Percentiles rank a stretch among this genome's conserved stretches.
These are phyloP conservation scores for Rhododendron henanense DNA, from an alignment of 148 eudicot species.

Conservation along the genomic window DNA sequence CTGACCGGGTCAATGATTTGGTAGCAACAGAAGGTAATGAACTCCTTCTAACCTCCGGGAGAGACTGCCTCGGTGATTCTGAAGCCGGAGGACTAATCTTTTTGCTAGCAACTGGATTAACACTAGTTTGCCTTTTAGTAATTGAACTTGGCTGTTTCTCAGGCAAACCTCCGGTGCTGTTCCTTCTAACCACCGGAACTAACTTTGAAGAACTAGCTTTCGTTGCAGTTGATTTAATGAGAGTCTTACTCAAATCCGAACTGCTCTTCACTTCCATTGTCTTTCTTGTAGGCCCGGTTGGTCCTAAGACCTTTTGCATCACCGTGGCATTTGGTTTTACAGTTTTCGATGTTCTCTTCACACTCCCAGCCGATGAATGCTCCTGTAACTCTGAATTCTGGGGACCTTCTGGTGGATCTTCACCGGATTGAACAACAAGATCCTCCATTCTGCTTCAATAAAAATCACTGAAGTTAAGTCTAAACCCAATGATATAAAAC, in stretches of 20 bases:
- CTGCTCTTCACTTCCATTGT: conserved; percentile 37
- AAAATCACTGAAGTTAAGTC: neutral
- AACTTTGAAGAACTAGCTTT: conserved; percentile 45
- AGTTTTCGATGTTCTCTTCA: conserved; percentile 21
- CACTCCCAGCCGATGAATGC: conserved; percentile 23
- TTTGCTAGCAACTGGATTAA: conserved; percentile 30
- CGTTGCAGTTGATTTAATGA: conserved; percentile 28
- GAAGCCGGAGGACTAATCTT: conserved; percentile 27
- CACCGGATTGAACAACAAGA: conserved; percentile 14
- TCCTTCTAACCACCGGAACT: conserved; percentile 56
- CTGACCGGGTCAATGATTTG: conserved; percentile 26
- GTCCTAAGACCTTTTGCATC: conserved; percentile 25
- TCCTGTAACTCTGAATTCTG: conserved; percentile 21
- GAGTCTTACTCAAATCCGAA: conserved; percentile 16
- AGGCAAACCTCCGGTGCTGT: conserved; percentile 68
- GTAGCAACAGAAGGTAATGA: conserved; percentile 36
- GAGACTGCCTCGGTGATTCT: conserved; percentile 52
- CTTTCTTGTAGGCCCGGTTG: conserved; percentile 30
- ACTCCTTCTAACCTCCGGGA: conserved; percentile 62
- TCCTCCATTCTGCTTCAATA: conserved; percentile 35
- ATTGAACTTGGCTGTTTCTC: conserved; percentile 39
- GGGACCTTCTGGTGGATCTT: conserved; percentile 24
- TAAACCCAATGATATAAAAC: neutral
- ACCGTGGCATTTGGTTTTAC: conserved; percentile 22
- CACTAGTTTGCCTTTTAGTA: conserved; percentile 27